Conservation (phyloP, 352 stramenopile genomes). For the Hyaloperonospora arabidopsidis region DNA sequence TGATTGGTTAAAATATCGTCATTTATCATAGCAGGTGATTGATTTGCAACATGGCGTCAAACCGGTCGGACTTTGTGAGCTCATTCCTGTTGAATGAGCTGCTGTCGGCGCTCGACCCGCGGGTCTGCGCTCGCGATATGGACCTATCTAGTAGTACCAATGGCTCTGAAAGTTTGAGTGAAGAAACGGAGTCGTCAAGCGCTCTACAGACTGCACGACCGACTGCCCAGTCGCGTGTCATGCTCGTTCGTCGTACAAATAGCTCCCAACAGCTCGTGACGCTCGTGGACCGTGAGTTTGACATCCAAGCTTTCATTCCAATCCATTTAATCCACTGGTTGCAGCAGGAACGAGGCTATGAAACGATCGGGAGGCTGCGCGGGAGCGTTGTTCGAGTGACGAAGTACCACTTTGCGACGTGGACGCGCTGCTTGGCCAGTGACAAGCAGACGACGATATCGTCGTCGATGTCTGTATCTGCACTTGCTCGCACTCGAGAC, state of each 20-base stretch:
- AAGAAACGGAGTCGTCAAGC: constrained; percentile 52
- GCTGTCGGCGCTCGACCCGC: constrained; percentile 36
- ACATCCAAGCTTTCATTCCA: constrained; percentile 47
- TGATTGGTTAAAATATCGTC: constrained; percentile 9
- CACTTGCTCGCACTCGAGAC: constrained; percentile 1
- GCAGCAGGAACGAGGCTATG: constrained; percentile 19
- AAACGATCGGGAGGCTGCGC: constrained; percentile 34
- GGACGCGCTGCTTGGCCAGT: constrained; percentile 24
- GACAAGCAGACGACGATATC: constrained; percentile 7
- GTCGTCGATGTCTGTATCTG: constrained; percentile 21
- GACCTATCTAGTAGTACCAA: constrained; percentile 15
- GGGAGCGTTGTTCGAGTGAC: constrained; percentile 48
- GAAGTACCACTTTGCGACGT: constrained; percentile 56
- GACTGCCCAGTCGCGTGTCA: constrained; percentile 30
- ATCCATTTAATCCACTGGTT: constrained; percentile 17
- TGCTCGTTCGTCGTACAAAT: constrained; percentile 46
- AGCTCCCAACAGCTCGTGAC: constrained; percentile 31
- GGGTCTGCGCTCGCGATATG: background rate
- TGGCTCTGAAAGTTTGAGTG: constrained; percentile 34
- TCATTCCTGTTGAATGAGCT: constrained; percentile 55
- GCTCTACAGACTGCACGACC: background rate
- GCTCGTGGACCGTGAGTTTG: constrained; percentile 43
- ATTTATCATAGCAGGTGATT: background rate
- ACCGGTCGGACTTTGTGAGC: constrained; percentile 25
- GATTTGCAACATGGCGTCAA: constrained; percentile 3